These are phyloP conservation scores for Aureobasidium leucospermi DNA, from an alignment of 2,329 filamentous ascomycete species.

Conservation along the genomic window DNA sequence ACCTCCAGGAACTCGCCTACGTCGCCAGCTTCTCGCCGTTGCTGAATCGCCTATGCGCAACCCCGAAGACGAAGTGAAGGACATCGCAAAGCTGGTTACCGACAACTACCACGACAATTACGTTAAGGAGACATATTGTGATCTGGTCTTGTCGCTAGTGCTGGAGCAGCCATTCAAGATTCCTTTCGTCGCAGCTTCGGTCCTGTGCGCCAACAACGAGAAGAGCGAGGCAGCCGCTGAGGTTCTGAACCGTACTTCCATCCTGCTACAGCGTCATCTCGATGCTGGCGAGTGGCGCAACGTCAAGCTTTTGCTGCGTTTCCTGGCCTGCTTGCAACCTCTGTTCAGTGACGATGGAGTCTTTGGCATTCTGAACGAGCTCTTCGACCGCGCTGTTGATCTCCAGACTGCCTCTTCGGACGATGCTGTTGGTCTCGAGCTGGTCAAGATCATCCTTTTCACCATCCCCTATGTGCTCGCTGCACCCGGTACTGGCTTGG, in stretches of 20 bases:
- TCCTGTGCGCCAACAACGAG: constrained; percentile 70
- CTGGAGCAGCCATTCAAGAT: constrained; percentile 94
- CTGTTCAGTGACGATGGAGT: constrained; percentile 77
- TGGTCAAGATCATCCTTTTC: constrained; percentile 93
- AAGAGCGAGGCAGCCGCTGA: constrained; percentile 68
- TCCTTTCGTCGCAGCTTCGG: constrained; percentile 82
- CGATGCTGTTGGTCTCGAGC: constrained; percentile 71
- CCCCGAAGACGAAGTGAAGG: constrained; percentile 69
- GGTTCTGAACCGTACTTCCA: constrained; percentile 57
- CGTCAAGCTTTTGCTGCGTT: constrained; percentile 83
- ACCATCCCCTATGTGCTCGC: constrained; percentile 87
- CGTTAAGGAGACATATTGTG: constrained; percentile 63
- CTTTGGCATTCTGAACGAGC: constrained; percentile 75
- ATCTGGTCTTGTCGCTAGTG: constrained; percentile 68
- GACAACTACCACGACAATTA: constrained; percentile 84
- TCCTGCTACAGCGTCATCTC: constrained; percentile 59
- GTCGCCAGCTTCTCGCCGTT: constrained; percentile 70
- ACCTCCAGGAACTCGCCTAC: constrained; percentile 55
- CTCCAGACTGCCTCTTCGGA: constrained; percentile 88
- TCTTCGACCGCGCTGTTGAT: constrained; percentile 88
- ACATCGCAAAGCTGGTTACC: constrained; percentile 66
- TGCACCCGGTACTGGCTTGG: constrained; percentile 56
- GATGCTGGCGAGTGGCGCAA: constrained; percentile 74
- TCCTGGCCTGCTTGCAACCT: constrained; percentile 78
- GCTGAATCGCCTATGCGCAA: constrained; percentile 69